phyloP scores from a whole-genome alignment of 768 basidiomycete genomes.

The Agaricus blazei region DNA sequence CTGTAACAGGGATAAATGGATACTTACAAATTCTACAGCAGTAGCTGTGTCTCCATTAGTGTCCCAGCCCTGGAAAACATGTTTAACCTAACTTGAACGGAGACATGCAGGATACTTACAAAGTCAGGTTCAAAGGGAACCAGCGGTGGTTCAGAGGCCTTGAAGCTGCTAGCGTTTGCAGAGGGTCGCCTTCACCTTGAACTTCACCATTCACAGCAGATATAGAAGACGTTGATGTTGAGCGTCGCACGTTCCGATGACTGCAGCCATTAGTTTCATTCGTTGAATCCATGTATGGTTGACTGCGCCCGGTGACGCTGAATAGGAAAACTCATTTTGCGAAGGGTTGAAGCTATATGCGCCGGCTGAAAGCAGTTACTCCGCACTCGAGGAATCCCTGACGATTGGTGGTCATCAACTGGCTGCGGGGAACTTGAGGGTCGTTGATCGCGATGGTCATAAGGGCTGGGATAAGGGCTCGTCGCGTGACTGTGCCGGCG shows the following conservation, averaged over 20 bases:
- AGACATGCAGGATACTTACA: too few species aligned
- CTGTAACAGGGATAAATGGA: too few species aligned
- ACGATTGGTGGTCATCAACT: conserved; percentile 43
- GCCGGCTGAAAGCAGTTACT: conserved; percentile 72
- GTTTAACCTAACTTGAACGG: too few species aligned
- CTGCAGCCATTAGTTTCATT: conserved; percentile 42
- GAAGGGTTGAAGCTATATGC: conserved; percentile 58
- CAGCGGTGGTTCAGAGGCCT: too few species aligned
- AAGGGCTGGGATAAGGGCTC: conserved; percentile 83
- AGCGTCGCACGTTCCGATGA: conserved; percentile 59
- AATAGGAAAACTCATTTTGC: conserved; percentile 80
- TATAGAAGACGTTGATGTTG: conserved; percentile 72
- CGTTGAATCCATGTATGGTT: conserved; percentile 42
- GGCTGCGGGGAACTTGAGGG: conserved; percentile 75
- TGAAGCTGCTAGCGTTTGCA: too few species aligned
- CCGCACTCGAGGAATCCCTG: conserved; percentile 63
- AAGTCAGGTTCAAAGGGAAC: too few species aligned
- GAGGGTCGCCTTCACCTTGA: too few species aligned
- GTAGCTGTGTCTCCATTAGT: too few species aligned
- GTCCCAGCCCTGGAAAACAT: too few species aligned
- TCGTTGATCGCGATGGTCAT: conserved; percentile 61
- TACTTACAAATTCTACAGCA: too few species aligned
- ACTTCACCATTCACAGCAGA: conserved; percentile 32
- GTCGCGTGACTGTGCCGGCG: conserved; percentile 84
- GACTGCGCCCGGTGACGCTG: conserved; percentile 46